These are phyloP conservation scores for Hypoxylon crocopeplum DNA, from an alignment of 495 filamentous ascomycete genomes.

Conservation along the genomic window DNA sequence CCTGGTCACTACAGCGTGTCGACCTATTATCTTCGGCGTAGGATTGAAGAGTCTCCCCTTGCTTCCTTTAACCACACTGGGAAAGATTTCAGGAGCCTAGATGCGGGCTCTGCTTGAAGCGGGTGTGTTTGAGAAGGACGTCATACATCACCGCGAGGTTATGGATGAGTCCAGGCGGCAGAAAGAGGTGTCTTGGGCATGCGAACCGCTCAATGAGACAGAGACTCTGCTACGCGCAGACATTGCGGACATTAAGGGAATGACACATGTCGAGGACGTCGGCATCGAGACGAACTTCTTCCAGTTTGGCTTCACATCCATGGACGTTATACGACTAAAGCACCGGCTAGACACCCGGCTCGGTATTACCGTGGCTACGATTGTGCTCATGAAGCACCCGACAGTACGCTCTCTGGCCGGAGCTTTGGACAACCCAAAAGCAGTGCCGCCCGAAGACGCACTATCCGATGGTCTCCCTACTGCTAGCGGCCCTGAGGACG, in stretches of 20 bases:
- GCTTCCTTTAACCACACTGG: constrained; percentile 46
- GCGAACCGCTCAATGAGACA: background rate
- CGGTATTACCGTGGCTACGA: constrained; percentile 35
- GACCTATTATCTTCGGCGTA: constrained; percentile 8
- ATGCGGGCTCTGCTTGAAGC: constrained; percentile 41
- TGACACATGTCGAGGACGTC: constrained; percentile 14
- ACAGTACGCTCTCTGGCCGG: constrained; percentile 40
- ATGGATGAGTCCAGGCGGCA: constrained; percentile 6
- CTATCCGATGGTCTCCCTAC: too few species aligned
- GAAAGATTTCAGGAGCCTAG: constrained; percentile 55
- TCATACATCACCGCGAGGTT: background rate
- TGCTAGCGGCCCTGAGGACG: too few species aligned
- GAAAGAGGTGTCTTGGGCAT: background rate
- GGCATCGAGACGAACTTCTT: constrained; percentile 34
- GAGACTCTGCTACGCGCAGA: constrained; percentile 22
- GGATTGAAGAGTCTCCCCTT: background rate
- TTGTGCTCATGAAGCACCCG: constrained; percentile 44
- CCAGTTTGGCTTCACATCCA: constrained; percentile 14
- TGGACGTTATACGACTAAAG: constrained; percentile 41
- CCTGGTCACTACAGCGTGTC: constrained; percentile 18
- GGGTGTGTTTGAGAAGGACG: constrained; percentile 30
- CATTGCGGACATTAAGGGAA: constrained; percentile 18
- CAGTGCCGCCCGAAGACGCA: background rate
- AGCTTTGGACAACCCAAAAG: constrained; percentile 29
- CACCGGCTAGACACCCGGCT: constrained; percentile 11